Evolutionary conservation across 2,329 filamentous ascomycete species (phyloP), one percentile per base, ranked within the genome.

Genomic region (Fonsecaea erecta): DNA sequence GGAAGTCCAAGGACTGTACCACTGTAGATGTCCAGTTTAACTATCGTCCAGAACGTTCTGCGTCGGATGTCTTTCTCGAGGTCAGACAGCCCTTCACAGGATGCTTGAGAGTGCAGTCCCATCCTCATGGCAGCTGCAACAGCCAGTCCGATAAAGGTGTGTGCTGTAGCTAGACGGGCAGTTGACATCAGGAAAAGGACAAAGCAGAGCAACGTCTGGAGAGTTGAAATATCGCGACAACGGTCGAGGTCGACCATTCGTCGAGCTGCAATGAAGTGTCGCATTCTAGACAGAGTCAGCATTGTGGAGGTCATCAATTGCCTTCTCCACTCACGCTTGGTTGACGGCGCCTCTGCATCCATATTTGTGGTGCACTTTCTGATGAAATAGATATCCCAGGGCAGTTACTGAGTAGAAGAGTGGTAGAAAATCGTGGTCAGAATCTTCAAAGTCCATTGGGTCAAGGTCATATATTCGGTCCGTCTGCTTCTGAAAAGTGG

Each of bases 11-110:
- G 57, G 28, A 66, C 62, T 26, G 46, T 62, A 34, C 68, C 55
- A 51, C 60, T 64, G 55, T 70, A 70, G 18, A 70, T 65, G 46
- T 70, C 68, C 7, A 68, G 65, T 34, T 70, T 70, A 56, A 68
- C 62, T 6, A 66, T 63, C 7, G 63, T 62, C 68, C 68, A 70
- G 24, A 70, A 70, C 6, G 65, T 56, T 14, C 60, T 24, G 21
- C 61, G 46, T 12, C 66, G 60, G 18, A 66, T 48, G 24, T 60
- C 43, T 28, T 62, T 58, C 28, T 66, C 63, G 9, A 51, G 35
- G 3, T 59, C 28, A 30, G 59, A 54, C 2, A 69, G 30, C 5
- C 52, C 52, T 7, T 65, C 65, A 48, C 61, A 64, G 14, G 65
- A 61, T n/a, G 67, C 54, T 30, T 58, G 55, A 18, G 60, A 63